Evolutionary conservation across 768 basidiomycete genomes (phyloP), one percentile per base, ranked within the genome.

Genomic region (Sutorius australiensis): DNA sequence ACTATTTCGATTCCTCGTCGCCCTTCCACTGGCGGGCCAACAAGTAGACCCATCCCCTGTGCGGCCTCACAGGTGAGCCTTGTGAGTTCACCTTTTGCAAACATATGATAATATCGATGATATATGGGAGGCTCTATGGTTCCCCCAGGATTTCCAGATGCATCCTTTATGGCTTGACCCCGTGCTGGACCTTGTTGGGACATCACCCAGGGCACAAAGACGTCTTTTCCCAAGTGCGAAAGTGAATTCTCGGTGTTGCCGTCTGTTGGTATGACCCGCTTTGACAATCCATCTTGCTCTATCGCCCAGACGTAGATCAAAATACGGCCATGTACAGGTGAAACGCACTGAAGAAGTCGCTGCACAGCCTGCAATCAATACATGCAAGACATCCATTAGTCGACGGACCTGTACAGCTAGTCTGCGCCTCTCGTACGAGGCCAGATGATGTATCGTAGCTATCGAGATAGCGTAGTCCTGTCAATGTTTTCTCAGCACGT

Each of bases 401-500:
- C 9, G 37, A 62, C 71, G 31, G 56, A 90, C 93, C 78, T 91
- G 76, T 8, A 98, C 80, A 2, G 92, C 87, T 16, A 75, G 66
- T 56, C 75, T 78, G 17, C 97, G 80, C 32, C 97, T 80, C 50
- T 79, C 77, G 10, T 79, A 77, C 0, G 93, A 95, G 3, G 93
- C 84, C 6, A 99, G 78, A 69, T 99, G 97, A 63, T 99, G 97
- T 42, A 98, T 91, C 2, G 95, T 98, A 27, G 97, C 97, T 57
- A 99, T 95, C 5, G 95, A 97, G 45, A 99, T 94, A 2, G 89
- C 89, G 62, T 92, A 97, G 74, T 98, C 93, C 95, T 98, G 60
- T 17, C n/a, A 38, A 37, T 28, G 47, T 52, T 21, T 34, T 24
- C 44, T 56, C 50, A 51, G 52, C 13, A 14, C 13, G 27, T 10